Evolutionary conservation across 192 early-diverging fungal species (phyloP).

Genomic region (Borealophlyctis nickersoniae): DNA sequence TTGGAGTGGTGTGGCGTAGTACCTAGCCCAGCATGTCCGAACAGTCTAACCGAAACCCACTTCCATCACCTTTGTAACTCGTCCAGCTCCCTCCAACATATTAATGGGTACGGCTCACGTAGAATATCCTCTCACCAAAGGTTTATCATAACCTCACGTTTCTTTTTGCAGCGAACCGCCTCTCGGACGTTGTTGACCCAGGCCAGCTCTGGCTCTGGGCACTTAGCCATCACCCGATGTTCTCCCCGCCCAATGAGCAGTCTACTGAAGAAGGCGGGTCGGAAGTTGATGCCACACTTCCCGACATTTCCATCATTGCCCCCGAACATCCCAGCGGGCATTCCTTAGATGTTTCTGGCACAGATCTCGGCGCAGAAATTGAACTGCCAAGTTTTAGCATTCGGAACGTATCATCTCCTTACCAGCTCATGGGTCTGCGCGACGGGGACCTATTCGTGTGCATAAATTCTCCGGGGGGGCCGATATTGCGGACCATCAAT

Average conservation of each 20-base stretch:
- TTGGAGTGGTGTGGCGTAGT: no score
- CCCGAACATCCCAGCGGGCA: slow-evolving; percentile 16
- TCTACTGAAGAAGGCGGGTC: background rate
- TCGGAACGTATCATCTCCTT: background rate
- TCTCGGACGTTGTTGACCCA: no score
- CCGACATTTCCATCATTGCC: slow-evolving; percentile 23
- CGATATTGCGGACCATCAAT: slow-evolving; percentile 15
- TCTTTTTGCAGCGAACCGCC: no score
- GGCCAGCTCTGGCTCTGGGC: background rate
- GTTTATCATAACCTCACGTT: no score
- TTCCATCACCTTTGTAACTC: no score
- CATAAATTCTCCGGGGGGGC: background rate
- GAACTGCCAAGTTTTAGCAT: background rate
- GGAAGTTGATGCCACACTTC: slow-evolving; percentile 3
- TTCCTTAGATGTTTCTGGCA: slow-evolving; percentile 13
- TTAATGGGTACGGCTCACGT: no score
- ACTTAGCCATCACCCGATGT: background rate
- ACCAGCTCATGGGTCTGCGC: slow-evolving; percentile 16
- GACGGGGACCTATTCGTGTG: slow-evolving; percentile 17
- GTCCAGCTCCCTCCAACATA: no score
- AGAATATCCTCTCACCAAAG: no score
- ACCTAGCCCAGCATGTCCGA: no score
- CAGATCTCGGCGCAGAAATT: slow-evolving; percentile 1
- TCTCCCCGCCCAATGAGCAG: background rate
- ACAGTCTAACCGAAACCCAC: no score